phyloP scores from a whole-genome alignment of 208 protist genomes.

The Crithidia sp. region DNA sequence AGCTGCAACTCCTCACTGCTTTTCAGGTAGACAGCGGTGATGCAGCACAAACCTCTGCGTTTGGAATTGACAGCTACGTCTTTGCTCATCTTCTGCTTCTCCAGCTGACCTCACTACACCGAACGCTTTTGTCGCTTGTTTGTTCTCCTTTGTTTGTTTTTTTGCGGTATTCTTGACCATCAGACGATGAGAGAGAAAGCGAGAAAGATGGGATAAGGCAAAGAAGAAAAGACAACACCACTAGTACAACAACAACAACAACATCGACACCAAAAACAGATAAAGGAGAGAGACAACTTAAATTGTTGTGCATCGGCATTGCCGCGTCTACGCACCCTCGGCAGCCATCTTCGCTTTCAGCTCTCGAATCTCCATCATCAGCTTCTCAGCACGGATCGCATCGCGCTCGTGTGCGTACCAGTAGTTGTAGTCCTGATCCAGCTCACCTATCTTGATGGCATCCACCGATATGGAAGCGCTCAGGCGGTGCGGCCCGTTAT shows the following conservation, averaged over 20 bases:
- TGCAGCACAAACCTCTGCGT: too few relatives aligned
- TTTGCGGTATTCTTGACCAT: too few relatives aligned
- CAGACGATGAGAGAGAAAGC: not conserved
- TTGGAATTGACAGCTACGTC: too few relatives aligned
- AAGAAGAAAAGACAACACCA: not conserved
- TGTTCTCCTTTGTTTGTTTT: too few relatives aligned
- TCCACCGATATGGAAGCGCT: slow-evolving; percentile 52
- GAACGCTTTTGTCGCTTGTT: too few relatives aligned
- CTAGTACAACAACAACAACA: not conserved
- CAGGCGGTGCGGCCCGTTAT: slow-evolving; percentile 64
- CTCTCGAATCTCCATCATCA: slow-evolving; percentile 81
- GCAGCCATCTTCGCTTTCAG: slow-evolving; percentile 69
- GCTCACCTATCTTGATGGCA: slow-evolving; percentile 56
- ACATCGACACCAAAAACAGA: too few relatives aligned
- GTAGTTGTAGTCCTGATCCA: slow-evolving; percentile 87
- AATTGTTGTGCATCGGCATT: not conserved
- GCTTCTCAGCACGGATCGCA: slow-evolving; percentile 83
- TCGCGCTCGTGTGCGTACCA: slow-evolving; percentile 88
- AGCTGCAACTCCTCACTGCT: too few relatives aligned
- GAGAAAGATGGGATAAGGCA: not conserved
- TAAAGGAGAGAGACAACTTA: not conserved
- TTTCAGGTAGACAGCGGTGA: too few relatives aligned
- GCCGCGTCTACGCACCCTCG: not conserved
- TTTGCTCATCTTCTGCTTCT: too few relatives aligned
- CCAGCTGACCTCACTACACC: too few relatives aligned